Evolutionary conservation across 768 basidiomycete species (phyloP).

Genomic region (Crassisporium funariophilum): DNA sequence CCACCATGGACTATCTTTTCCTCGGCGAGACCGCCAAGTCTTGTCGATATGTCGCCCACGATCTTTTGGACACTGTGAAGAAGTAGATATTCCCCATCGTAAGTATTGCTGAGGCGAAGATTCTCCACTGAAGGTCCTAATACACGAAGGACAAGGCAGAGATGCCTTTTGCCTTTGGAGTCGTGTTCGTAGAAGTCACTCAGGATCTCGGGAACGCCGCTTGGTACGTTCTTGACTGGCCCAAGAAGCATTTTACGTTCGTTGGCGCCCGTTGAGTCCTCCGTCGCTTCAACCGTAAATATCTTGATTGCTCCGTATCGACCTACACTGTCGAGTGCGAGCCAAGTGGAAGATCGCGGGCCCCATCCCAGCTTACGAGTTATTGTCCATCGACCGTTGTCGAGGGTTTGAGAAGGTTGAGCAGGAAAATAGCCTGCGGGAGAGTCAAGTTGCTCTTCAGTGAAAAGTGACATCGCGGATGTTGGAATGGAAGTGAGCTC

Average conservation of each 20-base stretch:
- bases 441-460: conserved; percentile 21
- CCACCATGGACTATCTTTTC: conserved; percentile 14
- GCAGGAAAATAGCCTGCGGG: conserved; percentile 12
- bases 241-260: conserved; percentile 1
- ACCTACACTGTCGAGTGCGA: conserved; percentile 22
- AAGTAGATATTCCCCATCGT: conserved; percentile 9
- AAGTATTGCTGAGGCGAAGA: conserved; percentile 8
- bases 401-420: conserved; percentile 8
- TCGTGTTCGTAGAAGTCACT: conserved; percentile 10
- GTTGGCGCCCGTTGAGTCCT: conserved; percentile 5
- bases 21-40: neutral
- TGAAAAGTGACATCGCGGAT: conserved; percentile 12
- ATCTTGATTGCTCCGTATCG: conserved; percentile 15
- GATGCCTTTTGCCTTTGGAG: conserved; percentile 10
- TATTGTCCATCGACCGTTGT: conserved; percentile 43
- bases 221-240: neutral
- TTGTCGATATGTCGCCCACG: conserved; percentile 5
- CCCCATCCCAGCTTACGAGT: conserved; percentile 56
- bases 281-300: conserved; percentile 8
- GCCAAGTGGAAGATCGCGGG: conserved; percentile 44
- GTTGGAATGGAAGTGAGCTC: neutral
- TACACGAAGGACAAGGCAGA: conserved; percentile 11
- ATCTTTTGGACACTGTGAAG: conserved; percentile 16
- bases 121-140: conserved; percentile 14
- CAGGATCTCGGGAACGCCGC: conserved; percentile 6